Percentiles rank a stretch among this genome's conserved stretches.
These are phyloP conservation scores for Syzygium aromaticum DNA, from an alignment of 345 rosid species.

Conservation along the genomic window DNA sequence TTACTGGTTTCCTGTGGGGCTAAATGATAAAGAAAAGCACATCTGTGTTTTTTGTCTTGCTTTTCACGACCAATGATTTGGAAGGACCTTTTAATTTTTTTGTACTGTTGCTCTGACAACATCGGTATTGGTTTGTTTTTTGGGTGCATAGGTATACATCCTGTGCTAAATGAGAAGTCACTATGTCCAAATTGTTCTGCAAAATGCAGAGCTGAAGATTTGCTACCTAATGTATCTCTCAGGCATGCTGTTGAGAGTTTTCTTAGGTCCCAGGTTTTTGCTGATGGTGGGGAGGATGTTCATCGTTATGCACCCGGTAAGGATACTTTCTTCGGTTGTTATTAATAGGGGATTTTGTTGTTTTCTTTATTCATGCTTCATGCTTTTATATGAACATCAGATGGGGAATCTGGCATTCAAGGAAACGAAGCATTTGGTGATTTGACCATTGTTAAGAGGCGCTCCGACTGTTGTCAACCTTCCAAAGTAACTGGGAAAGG, in stretches of 20 bases:
- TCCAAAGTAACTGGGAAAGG: conserved; percentile 21
- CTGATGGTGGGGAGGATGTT: conserved; percentile 16
- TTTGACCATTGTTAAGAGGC: conserved; percentile 13
- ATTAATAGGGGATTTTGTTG: not conserved
- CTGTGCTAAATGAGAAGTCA: conserved; percentile 24
- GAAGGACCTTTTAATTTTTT: not conserved
- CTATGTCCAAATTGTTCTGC: conserved; percentile 43
- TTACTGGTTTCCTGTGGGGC: not conserved
- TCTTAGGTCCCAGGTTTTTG: conserved; percentile 21
- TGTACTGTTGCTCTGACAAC: not conserved
- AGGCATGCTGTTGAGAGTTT: conserved; percentile 35
- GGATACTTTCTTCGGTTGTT: not conserved
- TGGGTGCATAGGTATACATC: conserved; percentile 25
- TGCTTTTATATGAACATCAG: conserved; percentile 11
- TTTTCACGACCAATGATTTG: not conserved
- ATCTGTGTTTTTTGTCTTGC: not conserved
- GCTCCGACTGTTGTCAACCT: conserved; percentile 7
- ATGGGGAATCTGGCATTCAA: conserved; percentile 51
- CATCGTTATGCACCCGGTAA: conserved; percentile 31
- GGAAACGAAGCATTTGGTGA: conserved; percentile 27
- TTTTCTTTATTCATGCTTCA: not conserved
- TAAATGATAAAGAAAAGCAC: not conserved
- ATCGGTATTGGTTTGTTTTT: not conserved
- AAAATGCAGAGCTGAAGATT: conserved; percentile 23
- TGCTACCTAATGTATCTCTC: conserved; percentile 45